A percentile compares a stretch with the other conserved stretches of the same genome.
Evolutionary conservation across 176 grass and related monocot genomes (phyloP).

Genomic region (Oryza meridionalis): DNA sequence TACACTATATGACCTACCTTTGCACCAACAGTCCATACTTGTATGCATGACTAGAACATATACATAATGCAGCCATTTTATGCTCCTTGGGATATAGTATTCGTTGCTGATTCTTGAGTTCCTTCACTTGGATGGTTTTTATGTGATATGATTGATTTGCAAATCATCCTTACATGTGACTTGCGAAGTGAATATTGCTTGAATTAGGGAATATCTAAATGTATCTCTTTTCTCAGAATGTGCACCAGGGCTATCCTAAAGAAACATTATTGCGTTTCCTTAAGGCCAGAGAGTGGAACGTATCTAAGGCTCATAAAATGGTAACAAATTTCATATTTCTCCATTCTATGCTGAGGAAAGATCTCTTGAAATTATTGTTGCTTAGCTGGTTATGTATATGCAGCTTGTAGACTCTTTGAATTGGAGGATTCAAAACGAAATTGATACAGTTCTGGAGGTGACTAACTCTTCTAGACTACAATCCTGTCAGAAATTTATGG

Average conservation of each 20-base stretch:
- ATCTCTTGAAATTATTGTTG: conserved; percentile 1
- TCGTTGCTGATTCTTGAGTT: conserved; percentile 14
- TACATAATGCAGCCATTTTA: neutral
- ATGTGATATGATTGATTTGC: conserved; percentile 26
- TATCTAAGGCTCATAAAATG: conserved; percentile 95
- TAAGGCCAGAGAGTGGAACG: conserved; percentile 87
- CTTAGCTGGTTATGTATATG: conserved; percentile 26
- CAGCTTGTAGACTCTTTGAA: conserved; percentile 92
- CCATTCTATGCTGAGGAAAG: neutral
- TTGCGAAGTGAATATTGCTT: conserved; percentile 6
- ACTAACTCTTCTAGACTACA: conserved; percentile 46
- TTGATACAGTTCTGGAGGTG: conserved; percentile 83
- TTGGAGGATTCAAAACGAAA: conserved; percentile 93
- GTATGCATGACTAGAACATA: neutral
- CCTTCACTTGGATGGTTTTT: neutral
- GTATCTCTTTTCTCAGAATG: conserved; percentile 60
- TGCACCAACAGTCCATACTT: neutral
- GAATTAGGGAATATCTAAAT: neutral
- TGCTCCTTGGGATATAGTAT: neutral
- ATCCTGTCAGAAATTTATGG: neutral
- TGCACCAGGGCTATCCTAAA: conserved; percentile 82
- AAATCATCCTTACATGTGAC: conserved; percentile 23
- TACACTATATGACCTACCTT: neutral
- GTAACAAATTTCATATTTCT: conserved; percentile 46
- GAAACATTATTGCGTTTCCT: conserved; percentile 88